Base-by-base conservation (phyloP, 768 basidiomycete genomes). In the Termitomyces bulborhizus region DNA sequence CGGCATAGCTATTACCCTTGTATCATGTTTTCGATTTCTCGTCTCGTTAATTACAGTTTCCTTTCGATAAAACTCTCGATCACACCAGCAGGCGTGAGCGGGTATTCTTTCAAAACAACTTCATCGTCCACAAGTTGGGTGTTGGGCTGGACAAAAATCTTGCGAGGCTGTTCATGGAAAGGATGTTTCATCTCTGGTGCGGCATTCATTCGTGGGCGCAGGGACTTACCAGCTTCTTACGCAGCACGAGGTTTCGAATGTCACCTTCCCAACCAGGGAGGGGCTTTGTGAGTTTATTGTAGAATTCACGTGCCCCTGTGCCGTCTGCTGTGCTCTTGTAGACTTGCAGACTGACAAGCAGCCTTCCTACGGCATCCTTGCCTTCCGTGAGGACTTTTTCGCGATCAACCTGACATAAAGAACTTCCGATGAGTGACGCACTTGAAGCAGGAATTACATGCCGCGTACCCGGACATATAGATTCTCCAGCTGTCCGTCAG, bases 291-390 rank as follows among this genome's bases (percentile, higher is more conserved):
- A 94, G 74, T 36, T 81, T 75, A n/a, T 79, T 86, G 67, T 93
- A 94, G 73, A 82, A 94, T 57, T 78, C 72, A 34, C 84, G 81
- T n/a, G 91, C 83, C 1, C 90, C 91, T 8, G 82, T 69, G 45
- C 87, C 90, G 66, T 93, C 90, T 21, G 90, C 90, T 3, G 88
- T 90, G 65, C 88, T 88, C 79, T 86, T 93, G 59, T 84, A 84
- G 34, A 93, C 86, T 67, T 94, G 92, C 15, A 94, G 74, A 54
- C 90, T 83, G 43, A 93, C 65, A 32, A 95, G 76, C 13, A 94
- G 80, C 65, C 86, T 83, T 47, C 88, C 90, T 51, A 80, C 84
- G 7, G 79, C 83, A 53, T 78, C 76, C 57, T 78, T 80, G 21
- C 90, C 93, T 42, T 82, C 74, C 13, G 73, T 69, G 54, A 93